Conservation (phyloP, 352 stramenopile genomes). For the Globisporangium paddicum region DNA sequence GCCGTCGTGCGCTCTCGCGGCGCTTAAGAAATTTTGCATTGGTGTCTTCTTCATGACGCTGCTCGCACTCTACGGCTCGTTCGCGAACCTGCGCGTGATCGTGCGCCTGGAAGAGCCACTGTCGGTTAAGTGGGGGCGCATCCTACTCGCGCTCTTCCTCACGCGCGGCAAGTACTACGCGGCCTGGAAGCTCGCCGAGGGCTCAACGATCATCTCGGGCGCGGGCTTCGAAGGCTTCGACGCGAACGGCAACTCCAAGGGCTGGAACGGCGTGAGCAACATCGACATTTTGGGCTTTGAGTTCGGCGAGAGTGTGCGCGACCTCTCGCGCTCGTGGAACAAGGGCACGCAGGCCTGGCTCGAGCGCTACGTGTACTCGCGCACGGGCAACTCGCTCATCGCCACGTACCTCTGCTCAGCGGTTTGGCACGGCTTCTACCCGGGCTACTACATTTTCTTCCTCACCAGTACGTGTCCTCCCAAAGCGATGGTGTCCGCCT, state of each 20-base stretch:
- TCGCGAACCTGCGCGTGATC: conserved; percentile 32
- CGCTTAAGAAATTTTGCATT: conserved; percentile 48
- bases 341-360: conserved; percentile 96
- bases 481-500: background rate
- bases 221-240: conserved; percentile 94
- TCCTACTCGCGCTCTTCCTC: conserved; percentile 88
- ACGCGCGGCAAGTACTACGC: conserved; percentile 95
- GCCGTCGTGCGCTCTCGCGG: conserved; percentile 27
- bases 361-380: conserved; percentile 96
- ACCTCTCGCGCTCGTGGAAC: conserved; percentile 92
- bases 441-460: conserved; percentile 98
- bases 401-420: conserved; percentile 94
- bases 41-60: conserved; percentile 51
- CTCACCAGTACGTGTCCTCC: conserved; percentile 45
- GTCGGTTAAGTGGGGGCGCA: conserved; percentile 62
- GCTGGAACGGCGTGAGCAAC: conserved; percentile 94
- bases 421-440: conserved; percentile 99
- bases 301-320: conserved; percentile 86
- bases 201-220: conserved; percentile 69
- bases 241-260: conserved; percentile 70
- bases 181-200: conserved; percentile 90
- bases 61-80: conserved; percentile 35
- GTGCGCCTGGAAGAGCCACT: conserved; percentile 59
- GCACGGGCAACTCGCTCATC: conserved; percentile 90
- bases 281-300: conserved; percentile 96